A percentile compares a stretch with the other conserved stretches of the same genome.
Conservation (phyloP, 2,329 filamentous ascomycete genomes). For the Ophiostoma sp. region DNA sequence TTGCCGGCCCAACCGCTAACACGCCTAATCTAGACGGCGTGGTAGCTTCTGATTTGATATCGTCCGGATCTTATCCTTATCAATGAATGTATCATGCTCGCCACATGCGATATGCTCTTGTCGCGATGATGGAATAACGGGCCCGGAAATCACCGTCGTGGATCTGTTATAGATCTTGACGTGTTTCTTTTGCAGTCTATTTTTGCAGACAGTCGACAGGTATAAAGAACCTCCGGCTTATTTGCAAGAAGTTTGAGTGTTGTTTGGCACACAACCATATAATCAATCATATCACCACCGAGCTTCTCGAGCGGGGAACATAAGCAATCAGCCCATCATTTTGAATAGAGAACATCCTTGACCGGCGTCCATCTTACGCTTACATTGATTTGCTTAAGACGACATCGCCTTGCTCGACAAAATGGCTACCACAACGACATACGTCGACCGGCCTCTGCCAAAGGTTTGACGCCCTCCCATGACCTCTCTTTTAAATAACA, state of each 20-base stretch:
- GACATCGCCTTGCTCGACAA: neutral
- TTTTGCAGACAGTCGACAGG: neutral
- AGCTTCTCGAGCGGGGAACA: neutral
- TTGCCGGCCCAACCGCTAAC: constrained; percentile 18
- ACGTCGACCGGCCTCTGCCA: constrained; percentile 25
- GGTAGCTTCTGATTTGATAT: constrained; percentile 17
- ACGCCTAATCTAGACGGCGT: neutral
- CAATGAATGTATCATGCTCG: neutral
- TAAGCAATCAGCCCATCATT: neutral
- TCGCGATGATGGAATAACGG: constrained; percentile 4
- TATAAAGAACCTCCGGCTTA: neutral
- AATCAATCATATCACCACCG: neutral
- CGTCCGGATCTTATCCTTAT: constrained; percentile 17
- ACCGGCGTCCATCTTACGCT: neutral
- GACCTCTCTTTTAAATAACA: neutral
- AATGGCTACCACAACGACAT: constrained; percentile 26
- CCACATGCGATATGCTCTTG: constrained; percentile 14
- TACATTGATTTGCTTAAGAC: neutral
- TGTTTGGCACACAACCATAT: neutral
- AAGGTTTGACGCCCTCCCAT: constrained; percentile 20
- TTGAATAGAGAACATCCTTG: neutral
- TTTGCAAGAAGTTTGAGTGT: no score
- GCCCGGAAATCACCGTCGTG: constrained; percentile 16
- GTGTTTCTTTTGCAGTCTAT: neutral
- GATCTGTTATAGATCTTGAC: neutral